Evolutionary conservation across 257 asterid genomes (phyloP).

Genomic region (Solanum sejunctum): DNA sequence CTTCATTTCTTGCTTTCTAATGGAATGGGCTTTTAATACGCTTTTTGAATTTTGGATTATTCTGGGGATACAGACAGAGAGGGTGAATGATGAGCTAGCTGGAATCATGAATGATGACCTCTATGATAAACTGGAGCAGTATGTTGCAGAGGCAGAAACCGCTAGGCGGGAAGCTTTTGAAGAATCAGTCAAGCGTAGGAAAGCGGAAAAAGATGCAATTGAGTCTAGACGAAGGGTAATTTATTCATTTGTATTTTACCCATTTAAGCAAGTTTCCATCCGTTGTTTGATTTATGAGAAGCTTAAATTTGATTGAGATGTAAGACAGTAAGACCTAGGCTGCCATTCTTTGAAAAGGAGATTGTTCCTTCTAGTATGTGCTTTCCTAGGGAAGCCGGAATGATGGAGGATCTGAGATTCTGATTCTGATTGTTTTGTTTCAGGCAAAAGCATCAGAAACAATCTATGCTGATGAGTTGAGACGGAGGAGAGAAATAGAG

Average conservation of each 20-base stretch:
- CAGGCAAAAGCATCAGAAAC: constrained; percentile 55
- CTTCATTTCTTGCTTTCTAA: neutral
- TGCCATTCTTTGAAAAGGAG: neutral
- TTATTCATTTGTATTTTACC: neutral
- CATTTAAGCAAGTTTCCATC: neutral
- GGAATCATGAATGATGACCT: constrained; percentile 7
- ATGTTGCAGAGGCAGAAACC: constrained; percentile 52
- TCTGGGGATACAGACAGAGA: constrained; percentile 33
- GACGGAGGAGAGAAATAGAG: constrained; percentile 53
- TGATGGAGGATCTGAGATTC: neutral
- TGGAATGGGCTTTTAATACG: neutral
- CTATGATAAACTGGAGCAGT: constrained; percentile 48
- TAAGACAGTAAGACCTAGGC: neutral
- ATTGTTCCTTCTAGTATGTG: neutral
- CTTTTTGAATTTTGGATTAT: neutral
- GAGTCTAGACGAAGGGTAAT: constrained; percentile 33
- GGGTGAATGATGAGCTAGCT: constrained; percentile 24
- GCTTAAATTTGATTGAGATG: neutral
- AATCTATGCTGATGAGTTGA: constrained; percentile 41
- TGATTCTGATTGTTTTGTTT: neutral
- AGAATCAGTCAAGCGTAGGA: constrained; percentile 53
- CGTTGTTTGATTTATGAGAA: neutral
- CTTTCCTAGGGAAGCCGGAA: neutral
- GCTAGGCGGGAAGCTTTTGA: constrained; percentile 61
- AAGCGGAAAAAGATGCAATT: constrained; percentile 62